These are phyloP conservation scores for Basipetospora chlamydospora DNA, from an alignment of 2,329 filamentous ascomycete genomes.

Conservation along the genomic window DNA sequence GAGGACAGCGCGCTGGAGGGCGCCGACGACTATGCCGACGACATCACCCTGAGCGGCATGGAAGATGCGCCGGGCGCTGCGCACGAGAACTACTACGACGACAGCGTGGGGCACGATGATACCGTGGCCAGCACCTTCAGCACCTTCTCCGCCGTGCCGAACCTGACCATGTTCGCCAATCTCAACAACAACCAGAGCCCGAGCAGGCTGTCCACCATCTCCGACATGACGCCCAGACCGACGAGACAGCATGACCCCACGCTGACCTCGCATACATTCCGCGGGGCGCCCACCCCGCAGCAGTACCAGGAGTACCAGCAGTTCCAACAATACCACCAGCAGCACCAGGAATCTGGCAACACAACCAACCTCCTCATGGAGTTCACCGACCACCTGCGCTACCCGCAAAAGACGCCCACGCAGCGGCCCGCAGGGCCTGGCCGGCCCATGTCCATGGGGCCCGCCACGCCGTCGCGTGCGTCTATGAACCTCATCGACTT, in stretches of 20 bases:
- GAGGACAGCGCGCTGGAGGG: slow-evolving; percentile 17
- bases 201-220: slow-evolving; percentile 31
- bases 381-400: slow-evolving; percentile 61
- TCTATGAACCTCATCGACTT: slow-evolving; percentile 57
- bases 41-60: slow-evolving; percentile 12
- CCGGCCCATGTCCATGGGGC: slow-evolving; percentile 15
- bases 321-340: no score
- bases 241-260: slow-evolving; percentile 14
- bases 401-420: slow-evolving; percentile 34
- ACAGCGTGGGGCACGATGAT: slow-evolving; percentile 46
- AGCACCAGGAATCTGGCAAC: slow-evolving; percentile 30
- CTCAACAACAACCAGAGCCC: slow-evolving; percentile 51
- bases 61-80: slow-evolving; percentile 10
- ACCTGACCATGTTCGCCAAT: slow-evolving; percentile 70
- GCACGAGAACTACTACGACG: slow-evolving; percentile 16
- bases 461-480: slow-evolving; percentile 32
- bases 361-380: slow-evolving; percentile 73
- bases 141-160: slow-evolving; percentile 77
- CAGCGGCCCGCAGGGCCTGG: slow-evolving; percentile 17
- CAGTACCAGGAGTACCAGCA: slow-evolving; percentile 5
- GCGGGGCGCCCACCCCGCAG: slow-evolving; percentile 9
- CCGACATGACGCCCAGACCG: slow-evolving; percentile 23
- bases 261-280: slow-evolving; percentile 20
- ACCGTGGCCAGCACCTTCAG: slow-evolving; percentile 73
- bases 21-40: slow-evolving; percentile 13